These are phyloP conservation scores for Corylus heterophylla DNA, from an alignment of 306 rosid genomes.

Conservation along the genomic window DNA sequence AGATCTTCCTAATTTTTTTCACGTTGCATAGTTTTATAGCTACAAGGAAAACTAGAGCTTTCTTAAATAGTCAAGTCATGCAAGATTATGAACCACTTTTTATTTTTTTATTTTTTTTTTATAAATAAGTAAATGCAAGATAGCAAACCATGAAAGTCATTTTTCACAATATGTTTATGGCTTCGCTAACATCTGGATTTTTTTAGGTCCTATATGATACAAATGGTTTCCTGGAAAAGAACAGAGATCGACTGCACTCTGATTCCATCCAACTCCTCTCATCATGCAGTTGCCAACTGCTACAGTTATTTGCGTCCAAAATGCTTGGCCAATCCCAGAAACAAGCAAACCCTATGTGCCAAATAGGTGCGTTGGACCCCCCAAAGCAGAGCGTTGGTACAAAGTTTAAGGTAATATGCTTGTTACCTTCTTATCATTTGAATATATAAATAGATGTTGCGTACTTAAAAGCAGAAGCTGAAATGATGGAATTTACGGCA, in stretches of 20 bases:
- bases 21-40: neutral
- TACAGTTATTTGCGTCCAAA: constrained; percentile 54
- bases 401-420: constrained; percentile 69
- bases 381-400: constrained; percentile 63
- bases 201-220: constrained; percentile 81
- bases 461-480: neutral
- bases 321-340: constrained; percentile 43
- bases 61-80: neutral
- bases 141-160: constrained; percentile 10
- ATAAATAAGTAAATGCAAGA: constrained; percentile 10
- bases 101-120: neutral
- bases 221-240: constrained; percentile 82
- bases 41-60: neutral
- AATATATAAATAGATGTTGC: constrained; percentile 3
- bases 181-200: constrained; percentile 30
- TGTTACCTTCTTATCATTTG: constrained; percentile 14
- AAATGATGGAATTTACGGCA: constrained; percentile 13
- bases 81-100: constrained; percentile 2
- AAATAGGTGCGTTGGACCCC: constrained; percentile 44
- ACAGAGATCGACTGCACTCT: constrained; percentile 70
- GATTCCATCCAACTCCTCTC: constrained; percentile 69
- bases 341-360: constrained; percentile 40
- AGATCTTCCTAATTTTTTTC: neutral
- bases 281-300: constrained; percentile 60
- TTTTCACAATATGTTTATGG: constrained; percentile 20